Base-by-base conservation (phyloP, 1,284 basidiomycete species). In the Flammula alnicola region DNA sequence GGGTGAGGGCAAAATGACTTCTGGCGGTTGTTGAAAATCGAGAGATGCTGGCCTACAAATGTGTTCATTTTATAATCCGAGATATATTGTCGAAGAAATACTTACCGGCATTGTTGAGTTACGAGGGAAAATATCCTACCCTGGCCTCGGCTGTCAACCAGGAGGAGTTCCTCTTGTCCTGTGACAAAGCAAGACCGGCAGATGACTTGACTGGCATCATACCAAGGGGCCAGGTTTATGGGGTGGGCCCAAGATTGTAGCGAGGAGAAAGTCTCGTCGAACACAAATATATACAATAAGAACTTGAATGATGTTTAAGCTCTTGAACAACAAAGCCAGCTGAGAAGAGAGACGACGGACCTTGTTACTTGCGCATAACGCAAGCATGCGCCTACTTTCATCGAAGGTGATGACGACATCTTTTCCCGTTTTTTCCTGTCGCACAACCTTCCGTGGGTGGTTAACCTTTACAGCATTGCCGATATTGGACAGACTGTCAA, bases 11-110 rank as follows among this genome's bases (percentile, higher is more conserved):
- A 66, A 68, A 7, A 78, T 55, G 12, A 55, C 56, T 0, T 33
- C 43, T 0, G 79, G 80, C 11, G 62, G 31, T 3, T 47, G 50
- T 2, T 55, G 54, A 1, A 83, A 61, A 19, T 72, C 62, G 29
- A 83, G 54, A 0, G 72, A 66, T 0, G 80, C 78, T 0, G 80
- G 79, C 25, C 80, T 83, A n/a, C n/a, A n/a, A n/a, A n/a, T n/a
- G n/a, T n/a, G n/a, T n/a, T n/a, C n/a, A n/a, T n/a, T n/a, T n/a
- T n/a, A n/a, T n/a, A n/a, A n/a, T n/a, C n/a, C n/a, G n/a, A n/a
- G n/a, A n/a, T n/a, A n/a, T n/a, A n/a, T n/a, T n/a, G n/a, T n/a
- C n/a, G n/a, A n/a, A n/a, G n/a, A n/a, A n/a, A n/a, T n/a, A n/a
- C 64, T 39, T 29, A 81, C 81, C 81, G 63, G 50, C 80, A 81